Evolutionary conservation across 2,329 filamentous ascomycete species (phyloP), one percentile per base, ranked within the genome.

Genomic region (Aspergillus piperis): DNA sequence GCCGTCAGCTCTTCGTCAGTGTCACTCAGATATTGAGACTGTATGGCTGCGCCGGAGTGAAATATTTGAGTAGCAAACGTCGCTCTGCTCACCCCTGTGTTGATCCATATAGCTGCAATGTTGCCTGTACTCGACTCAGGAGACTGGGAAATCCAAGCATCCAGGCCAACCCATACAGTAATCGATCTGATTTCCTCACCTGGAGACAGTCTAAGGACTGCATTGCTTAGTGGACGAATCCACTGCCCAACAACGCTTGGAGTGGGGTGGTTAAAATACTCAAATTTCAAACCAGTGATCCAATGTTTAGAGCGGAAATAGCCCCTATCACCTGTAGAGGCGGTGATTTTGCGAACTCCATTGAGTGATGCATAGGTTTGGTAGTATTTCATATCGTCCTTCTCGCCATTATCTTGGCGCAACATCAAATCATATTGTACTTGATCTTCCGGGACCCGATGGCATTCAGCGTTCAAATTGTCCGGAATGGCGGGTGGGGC

Each of bases 321-420:
- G 54, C 48, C 53, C 17, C 19, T 17, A 21, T 48, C 44, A 21
- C 62, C 57, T 8, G 19, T 39, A 13, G 62, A 64, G 27, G 47
- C 60, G 32, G 32, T 36, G 11, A 62, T 59, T n/a, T 21, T 60
- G 39, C 54, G 55, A 4, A 64, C 51, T 4, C 49, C 42, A 25
- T 36, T 42, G 11, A 64, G 42, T 10, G 62, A 55, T 39, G 62
- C 62, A 19, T 58, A 61, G 11, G 58, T 62, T n/a, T 61, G 58
- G 52, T 60, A 61, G 27, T 41, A 36, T 36, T 13, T 36, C 32
- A 36, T 59, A 30, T 19, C 49, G 3, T 17, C 15, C 4, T 21
- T 25, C 3, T 30, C 27, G n/a, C 15, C 17, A n/a, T 44, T 32
- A 36, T 13, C 23, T 32, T 8, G 23, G 58, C 57, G 38, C 56